phyloP scores from a whole-genome alignment of 2,329 filamentous ascomycete species.

The Calonectria crousiana region DNA sequence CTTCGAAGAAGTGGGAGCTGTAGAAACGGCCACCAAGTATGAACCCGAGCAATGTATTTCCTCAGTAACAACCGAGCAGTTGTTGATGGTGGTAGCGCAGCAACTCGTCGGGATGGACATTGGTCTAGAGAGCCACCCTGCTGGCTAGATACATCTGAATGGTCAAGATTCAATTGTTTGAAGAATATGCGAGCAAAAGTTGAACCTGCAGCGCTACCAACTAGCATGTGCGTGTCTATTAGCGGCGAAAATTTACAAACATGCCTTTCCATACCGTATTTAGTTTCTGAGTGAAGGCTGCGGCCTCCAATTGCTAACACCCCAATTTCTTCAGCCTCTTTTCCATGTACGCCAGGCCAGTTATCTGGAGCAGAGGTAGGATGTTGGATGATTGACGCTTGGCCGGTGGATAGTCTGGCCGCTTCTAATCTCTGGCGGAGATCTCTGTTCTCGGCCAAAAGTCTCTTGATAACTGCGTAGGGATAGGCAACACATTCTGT shows the following conservation, averaged over 20 bases:
- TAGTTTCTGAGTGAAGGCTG: constrained; percentile 26
- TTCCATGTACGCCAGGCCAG: background rate
- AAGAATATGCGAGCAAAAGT: constrained; percentile 44
- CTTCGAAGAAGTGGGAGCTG: constrained; percentile 33
- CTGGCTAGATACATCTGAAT: background rate
- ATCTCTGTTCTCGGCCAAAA: background rate
- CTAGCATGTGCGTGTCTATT: background rate
- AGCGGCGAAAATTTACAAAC: background rate
- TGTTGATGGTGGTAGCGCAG: constrained; percentile 35
- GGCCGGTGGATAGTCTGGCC: background rate
- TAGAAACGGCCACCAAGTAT: constrained; percentile 45
- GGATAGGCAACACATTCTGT: constrained; percentile 30
- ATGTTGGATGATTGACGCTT: background rate
- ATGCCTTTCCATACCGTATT: constrained; percentile 31
- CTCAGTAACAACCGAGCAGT: constrained; percentile 31
- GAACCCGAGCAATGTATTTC: constrained; percentile 39
- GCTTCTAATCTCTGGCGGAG: constrained; percentile 1
- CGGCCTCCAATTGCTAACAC: constrained; percentile 36
- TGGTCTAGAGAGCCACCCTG: background rate
- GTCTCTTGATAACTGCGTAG: constrained; percentile 6
- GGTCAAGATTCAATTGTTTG: constrained; percentile 35
- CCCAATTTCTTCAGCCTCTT: constrained; percentile 43
- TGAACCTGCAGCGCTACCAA: constrained; percentile 40
- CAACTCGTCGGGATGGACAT: constrained; percentile 16
- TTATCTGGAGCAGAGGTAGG: background rate